phyloP scores from a whole-genome alignment of 1,139 yeast genomes.

The Saccharomyces hybrid region DNA sequence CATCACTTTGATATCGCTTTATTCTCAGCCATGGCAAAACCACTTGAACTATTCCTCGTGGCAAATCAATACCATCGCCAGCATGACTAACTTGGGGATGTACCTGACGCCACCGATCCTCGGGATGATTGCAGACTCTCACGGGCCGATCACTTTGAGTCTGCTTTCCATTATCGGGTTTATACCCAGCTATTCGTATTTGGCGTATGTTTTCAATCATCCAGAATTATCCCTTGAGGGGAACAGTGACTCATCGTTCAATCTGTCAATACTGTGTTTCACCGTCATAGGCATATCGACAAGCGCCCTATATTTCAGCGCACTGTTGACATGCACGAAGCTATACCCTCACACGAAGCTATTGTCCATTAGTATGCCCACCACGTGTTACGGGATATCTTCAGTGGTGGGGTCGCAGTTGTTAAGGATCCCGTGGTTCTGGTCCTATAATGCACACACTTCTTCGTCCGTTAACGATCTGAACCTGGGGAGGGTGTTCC shows the following conservation, averaged over 20 bases:
- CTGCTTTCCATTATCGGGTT: constrained; percentile 55
- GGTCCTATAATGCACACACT: constrained; percentile 13
- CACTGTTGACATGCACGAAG: constrained; percentile 76
- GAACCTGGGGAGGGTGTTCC: constrained; percentile 49
- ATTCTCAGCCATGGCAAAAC: constrained; percentile 60
- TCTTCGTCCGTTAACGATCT: constrained; percentile 25
- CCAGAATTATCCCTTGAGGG: constrained; percentile 13
- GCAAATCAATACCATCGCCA: constrained; percentile 71
- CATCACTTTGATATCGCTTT: constrained; percentile 73
- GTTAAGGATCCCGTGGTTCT: constrained; percentile 40
- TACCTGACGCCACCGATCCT: constrained; percentile 76
- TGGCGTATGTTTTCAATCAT: constrained; percentile 34
- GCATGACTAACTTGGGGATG: constrained; percentile 72
- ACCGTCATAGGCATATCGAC: constrained; percentile 74
- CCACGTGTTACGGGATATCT: constrained; percentile 78
- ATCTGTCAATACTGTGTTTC: constrained; percentile 29
- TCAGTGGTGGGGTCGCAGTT: constrained; percentile 48
- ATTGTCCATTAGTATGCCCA: constrained; percentile 80
- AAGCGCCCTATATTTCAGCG: constrained; percentile 68
- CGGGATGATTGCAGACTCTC: constrained; percentile 77
- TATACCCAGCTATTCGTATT: constrained; percentile 63
- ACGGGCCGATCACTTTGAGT: constrained; percentile 74
- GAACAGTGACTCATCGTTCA: not conserved
- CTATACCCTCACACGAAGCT: constrained; percentile 70
- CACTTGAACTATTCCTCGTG: constrained; percentile 56